phyloP scores from a whole-genome alignment of 495 filamentous ascomycete genomes.

The Penicillium nucicola region DNA sequence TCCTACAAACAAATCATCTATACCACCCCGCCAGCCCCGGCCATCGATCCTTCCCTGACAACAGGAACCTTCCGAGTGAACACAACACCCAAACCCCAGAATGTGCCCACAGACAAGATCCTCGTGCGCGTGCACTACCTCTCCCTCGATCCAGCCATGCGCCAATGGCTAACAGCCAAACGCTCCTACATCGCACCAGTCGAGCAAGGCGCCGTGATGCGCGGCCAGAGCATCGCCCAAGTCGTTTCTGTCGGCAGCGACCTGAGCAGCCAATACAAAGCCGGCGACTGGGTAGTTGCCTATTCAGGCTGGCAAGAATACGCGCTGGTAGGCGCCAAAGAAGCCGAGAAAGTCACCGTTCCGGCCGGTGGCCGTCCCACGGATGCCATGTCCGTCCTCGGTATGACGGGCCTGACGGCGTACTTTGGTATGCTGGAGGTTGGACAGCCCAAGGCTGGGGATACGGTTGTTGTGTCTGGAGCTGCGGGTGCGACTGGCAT shows the following conservation, averaged over 20 bases:
- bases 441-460: slow-evolving; percentile 52
- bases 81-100: slow-evolving; percentile 40
- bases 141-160: slow-evolving; percentile 80
- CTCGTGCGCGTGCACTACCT: slow-evolving; percentile 66
- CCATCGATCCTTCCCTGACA: slow-evolving; percentile 39
- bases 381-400: slow-evolving; percentile 58
- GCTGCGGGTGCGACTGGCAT: slow-evolving; percentile 71
- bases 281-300: slow-evolving; percentile 52
- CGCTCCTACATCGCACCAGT: slow-evolving; percentile 69
- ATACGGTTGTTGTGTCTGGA: slow-evolving; percentile 65
- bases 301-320: slow-evolving; percentile 62
- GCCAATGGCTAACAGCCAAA: slow-evolving; percentile 67
- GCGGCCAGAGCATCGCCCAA: slow-evolving; percentile 55
- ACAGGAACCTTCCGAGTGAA: slow-evolving; percentile 54
- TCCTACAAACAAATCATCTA: slow-evolving; percentile 44
- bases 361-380: slow-evolving; percentile 49
- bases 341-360: slow-evolving; percentile 40
- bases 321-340: slow-evolving; percentile 46
- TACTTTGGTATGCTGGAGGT: slow-evolving; percentile 65
- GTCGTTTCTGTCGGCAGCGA: slow-evolving; percentile 43
- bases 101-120: slow-evolving; percentile 56
- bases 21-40: slow-evolving; percentile 32
- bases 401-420: slow-evolving; percentile 60
- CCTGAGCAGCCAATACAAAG: slow-evolving; percentile 37
- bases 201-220: slow-evolving; percentile 64